phyloP scores from a whole-genome alignment of 2,329 filamentous ascomycete species.

The Ceratocystiopsis sp. region DNA sequence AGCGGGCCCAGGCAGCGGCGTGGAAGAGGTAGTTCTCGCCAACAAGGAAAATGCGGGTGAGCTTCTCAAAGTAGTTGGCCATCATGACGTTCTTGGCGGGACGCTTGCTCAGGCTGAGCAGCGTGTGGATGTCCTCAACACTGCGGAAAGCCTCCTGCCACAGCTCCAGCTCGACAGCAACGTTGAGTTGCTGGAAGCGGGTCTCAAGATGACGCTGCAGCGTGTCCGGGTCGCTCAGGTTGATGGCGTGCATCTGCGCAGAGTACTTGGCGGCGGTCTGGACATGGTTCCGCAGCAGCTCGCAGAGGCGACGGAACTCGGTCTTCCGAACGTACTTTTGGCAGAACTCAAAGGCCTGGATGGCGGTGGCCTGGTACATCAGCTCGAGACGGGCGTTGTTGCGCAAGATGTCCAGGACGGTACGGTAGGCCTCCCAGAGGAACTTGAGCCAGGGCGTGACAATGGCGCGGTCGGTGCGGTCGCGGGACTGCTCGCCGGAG shows the following conservation, averaged over 20 bases:
- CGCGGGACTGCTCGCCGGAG: conserved; percentile 91
- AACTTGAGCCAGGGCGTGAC: conserved; percentile 99
- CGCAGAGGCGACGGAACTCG: conserved; percentile 95
- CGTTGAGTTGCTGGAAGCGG: conserved; percentile 95
- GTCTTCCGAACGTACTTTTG: conserved; percentile 97
- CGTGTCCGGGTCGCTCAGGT: conserved; percentile 92
- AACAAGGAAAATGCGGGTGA: conserved; percentile 94
- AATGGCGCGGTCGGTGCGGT: conserved; percentile 93
- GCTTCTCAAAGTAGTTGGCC: conserved; percentile 99
- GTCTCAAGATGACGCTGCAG: conserved; percentile 95
- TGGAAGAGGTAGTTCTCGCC: conserved; percentile 99
- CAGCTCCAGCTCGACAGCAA: conserved; percentile 90
- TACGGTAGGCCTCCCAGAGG: conserved; percentile 97
- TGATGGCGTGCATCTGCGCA: conserved; percentile 97
- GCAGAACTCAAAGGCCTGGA: conserved; percentile 98
- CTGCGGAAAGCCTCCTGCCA: conserved; percentile 99
- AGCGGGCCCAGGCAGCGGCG: conserved; percentile 89
- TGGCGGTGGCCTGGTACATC: conserved; percentile 95
- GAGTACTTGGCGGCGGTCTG: conserved; percentile 99
- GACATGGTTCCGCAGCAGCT: conserved; percentile 94
- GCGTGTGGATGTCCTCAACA: conserved; percentile 95
- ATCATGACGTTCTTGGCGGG: conserved; percentile 99
- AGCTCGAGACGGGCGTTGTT: conserved; percentile 97
- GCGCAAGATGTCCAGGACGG: conserved; percentile 93
- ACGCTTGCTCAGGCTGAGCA: conserved; percentile 93